phyloP scores from a whole-genome alignment of 108 stramenopile species.

The Cyclotella sp. region DNA sequence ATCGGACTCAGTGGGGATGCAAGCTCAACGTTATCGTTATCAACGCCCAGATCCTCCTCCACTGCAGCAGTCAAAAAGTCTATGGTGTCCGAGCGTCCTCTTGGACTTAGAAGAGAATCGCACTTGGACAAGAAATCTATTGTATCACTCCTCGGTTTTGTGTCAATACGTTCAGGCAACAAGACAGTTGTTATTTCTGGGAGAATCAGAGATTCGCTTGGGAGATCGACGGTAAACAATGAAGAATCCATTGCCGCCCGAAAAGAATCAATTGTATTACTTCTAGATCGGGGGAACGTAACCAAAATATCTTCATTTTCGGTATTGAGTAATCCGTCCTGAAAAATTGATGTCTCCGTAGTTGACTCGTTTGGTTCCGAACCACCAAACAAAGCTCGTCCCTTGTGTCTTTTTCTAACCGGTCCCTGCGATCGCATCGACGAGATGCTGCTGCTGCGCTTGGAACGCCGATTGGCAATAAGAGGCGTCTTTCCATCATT shows the following conservation, averaged over 20 bases:
- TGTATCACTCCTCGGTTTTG: conserved; percentile 13
- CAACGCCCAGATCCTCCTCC: conserved; percentile 13
- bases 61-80: conserved; percentile 36
- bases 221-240: conserved; percentile 16
- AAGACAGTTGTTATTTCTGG: conserved; percentile 6
- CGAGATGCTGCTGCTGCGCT: conserved; percentile 1
- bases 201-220: conserved; percentile 25
- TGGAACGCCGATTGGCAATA: conserved; percentile 26
- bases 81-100: conserved; percentile 38
- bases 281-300: conserved; percentile 25
- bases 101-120: conserved; percentile 8
- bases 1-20: background rate
- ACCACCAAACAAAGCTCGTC: conserved; percentile 5
- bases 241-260: conserved; percentile 48
- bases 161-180: background rate
- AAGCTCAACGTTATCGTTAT: conserved; percentile 3
- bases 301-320: conserved; percentile 16
- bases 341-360: background rate
- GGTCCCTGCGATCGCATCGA: conserved; percentile 34
- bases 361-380: background rate
- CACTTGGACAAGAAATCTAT: conserved; percentile 6
- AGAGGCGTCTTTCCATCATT: conserved; percentile 44
- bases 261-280: conserved; percentile 52
- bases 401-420: conserved; percentile 39
- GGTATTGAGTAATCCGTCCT: background rate